Base-by-base conservation (phyloP, 441 rosid genomes). In the Croton setiger region DNA sequence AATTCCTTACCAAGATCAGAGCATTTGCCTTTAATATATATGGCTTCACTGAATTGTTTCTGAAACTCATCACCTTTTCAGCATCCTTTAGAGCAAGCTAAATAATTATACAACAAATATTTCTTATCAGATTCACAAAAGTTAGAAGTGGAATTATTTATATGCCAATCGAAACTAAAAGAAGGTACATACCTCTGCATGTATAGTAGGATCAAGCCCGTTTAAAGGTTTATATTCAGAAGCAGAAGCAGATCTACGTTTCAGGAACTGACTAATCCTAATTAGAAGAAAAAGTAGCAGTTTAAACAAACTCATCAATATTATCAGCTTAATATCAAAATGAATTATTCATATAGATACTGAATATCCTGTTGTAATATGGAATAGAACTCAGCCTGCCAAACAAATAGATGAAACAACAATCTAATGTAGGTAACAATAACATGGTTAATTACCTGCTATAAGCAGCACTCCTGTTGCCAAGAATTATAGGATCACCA, bases 21-120 rank as follows among this genome's bases (percentile, higher is more conserved):
- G 97, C 88, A 75, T 70, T 82, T 68, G 95, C 87, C 81, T 86
- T 95, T 58, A 82, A 79, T 60, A 75, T 75, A 73, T 81, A 85
- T n/a, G 97, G 70, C 79, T 81, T 83, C 56, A 81, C 81, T 68
- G 83, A 83, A 82, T 78, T 83, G 62, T 70, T 82, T 76, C 64
- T 83, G 59, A 90, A 81, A 64, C 68, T 79, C 74, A 78, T 77
- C 69, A 92, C 79, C 86, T 85, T 95, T 67, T 90, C 97, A 39
- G 99, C 96, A 87, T 95, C 99, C 81, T 89, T 95, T 11, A 87
- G 76, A 48, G 98, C 98, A 78, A 95, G 98, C 99, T 92, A 74
- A 85, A 72, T 7, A 55, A 60, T 71, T n/a, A 64, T 69, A 15
- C 51, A 76, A 52, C 31, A 66, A 23, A 45, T 14, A 54, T 68